phyloP scores from a whole-genome alignment of 495 filamentous ascomycete genomes.

The Penicillium paradoxum region DNA sequence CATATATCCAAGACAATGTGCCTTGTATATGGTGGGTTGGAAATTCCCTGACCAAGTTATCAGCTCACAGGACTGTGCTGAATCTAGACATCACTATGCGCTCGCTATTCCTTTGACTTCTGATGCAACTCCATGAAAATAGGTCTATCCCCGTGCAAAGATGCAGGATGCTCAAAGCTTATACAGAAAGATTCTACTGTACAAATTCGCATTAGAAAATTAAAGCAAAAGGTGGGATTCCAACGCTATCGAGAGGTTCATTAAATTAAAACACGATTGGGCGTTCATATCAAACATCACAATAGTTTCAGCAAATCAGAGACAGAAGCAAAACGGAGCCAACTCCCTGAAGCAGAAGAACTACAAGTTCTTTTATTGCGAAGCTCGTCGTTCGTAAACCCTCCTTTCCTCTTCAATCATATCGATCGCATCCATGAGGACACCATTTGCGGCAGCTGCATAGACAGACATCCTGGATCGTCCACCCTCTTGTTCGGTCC shows the following conservation, averaged over 20 bases:
- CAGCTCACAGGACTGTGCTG: too few species aligned
- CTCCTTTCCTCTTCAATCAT: constrained; percentile 54
- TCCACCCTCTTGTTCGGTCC: constrained; percentile 37
- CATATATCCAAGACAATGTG: too few species aligned
- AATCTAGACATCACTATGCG: too few species aligned
- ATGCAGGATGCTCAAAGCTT: too few species aligned
- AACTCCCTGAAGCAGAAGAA: constrained; percentile 1
- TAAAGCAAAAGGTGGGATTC: not conserved
- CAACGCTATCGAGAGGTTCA: not conserved
- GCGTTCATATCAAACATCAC: not conserved
- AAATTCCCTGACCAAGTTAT: too few species aligned
- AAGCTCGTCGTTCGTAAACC: constrained; percentile 37
- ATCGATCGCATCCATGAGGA: constrained; percentile 47
- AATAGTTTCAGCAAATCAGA: not conserved
- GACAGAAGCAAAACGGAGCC: not conserved
- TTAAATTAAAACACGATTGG: not conserved
- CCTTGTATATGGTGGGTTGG: too few species aligned
- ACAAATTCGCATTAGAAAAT: too few species aligned
- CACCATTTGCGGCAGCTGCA: constrained; percentile 47
- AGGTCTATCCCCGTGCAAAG: too few species aligned
- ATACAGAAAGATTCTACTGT: too few species aligned
- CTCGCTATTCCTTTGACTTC: too few species aligned
- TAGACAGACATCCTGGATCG: constrained; percentile 45
- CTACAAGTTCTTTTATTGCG: constrained; percentile 5
- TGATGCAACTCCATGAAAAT: too few species aligned